Evolutionary conservation across 2,329 filamentous ascomycete genomes (phyloP).

Genomic region (Ophiobolus disseminans): DNA sequence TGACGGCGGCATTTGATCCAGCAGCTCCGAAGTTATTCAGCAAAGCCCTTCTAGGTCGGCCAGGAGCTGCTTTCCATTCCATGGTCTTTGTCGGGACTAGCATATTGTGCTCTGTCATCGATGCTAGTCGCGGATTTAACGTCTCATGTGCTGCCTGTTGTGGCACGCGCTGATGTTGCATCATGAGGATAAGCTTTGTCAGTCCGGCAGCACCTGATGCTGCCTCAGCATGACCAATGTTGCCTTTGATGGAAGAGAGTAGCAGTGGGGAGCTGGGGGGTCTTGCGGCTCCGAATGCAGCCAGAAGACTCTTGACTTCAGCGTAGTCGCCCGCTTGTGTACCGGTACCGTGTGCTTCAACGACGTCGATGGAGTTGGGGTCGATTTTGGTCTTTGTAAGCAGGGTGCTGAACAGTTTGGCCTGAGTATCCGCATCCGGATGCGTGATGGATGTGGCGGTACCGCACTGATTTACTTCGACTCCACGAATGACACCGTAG

Average conservation of each 20-base stretch:
- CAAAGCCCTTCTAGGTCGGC: constrained; percentile 27
- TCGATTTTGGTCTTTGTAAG: constrained; percentile 2
- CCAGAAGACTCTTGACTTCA: too few species aligned
- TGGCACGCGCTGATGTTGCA: constrained; percentile 30
- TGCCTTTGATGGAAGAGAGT: constrained; percentile 41
- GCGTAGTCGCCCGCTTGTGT: constrained; percentile 36
- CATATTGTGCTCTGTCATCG: constrained; percentile 63
- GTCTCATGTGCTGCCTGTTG: constrained; percentile 27
- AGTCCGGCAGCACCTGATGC: constrained; percentile 38
- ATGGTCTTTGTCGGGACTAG: constrained; percentile 3
- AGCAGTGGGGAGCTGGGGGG: too few species aligned
- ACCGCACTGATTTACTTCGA: constrained; percentile 37
- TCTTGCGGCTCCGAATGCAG: too few species aligned
- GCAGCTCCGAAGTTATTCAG: constrained; percentile 49
- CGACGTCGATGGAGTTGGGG: neutral
- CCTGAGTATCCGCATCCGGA: constrained; percentile 26
- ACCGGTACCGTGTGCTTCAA: constrained; percentile 43
- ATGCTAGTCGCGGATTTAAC: constrained; percentile 56
- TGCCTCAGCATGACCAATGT: constrained; percentile 45
- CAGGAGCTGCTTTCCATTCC: too few species aligned
- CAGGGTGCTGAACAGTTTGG: constrained; percentile 13
- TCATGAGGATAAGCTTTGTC: constrained; percentile 42
- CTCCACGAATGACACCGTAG: constrained; percentile 34
- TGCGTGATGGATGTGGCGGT: constrained; percentile 35
- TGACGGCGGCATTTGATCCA: constrained; percentile 43